A percentile compares a stretch with the other conserved stretches of the same genome.
phyloP scores from a whole-genome alignment of 345 rosid genomes.

The Hypericum androsaemum region DNA sequence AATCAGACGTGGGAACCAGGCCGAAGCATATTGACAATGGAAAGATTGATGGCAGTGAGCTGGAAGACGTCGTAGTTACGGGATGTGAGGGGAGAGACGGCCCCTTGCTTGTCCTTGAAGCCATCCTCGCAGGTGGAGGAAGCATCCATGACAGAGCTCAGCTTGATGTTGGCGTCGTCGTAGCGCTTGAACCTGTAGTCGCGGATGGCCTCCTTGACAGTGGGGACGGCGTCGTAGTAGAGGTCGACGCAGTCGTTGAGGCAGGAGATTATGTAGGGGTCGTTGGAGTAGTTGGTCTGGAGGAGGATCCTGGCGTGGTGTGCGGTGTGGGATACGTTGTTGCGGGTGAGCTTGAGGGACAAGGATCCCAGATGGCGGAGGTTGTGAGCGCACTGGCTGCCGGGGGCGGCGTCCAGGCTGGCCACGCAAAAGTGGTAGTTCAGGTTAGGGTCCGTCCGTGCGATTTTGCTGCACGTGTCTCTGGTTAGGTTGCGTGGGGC shows the following conservation, averaged over 20 bases:
- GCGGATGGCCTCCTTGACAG: conserved; percentile 22
- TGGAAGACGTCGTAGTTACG: conserved; percentile 30
- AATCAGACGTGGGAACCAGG: not conserved
- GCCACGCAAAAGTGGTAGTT: conserved; percentile 34
- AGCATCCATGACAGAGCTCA: conserved; percentile 43
- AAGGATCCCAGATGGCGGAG: conserved; percentile 37
- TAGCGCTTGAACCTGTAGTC: conserved; percentile 30
- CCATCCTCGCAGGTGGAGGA: conserved; percentile 54
- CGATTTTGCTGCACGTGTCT: conserved; percentile 37
- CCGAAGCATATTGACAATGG: conserved; percentile 33
- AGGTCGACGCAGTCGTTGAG: conserved; percentile 43
- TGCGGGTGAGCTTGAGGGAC: conserved; percentile 29
- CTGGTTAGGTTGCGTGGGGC: conserved; percentile 18
- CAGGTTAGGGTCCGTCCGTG: conserved; percentile 28
- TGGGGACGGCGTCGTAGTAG: conserved; percentile 37
- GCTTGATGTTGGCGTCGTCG: conserved; percentile 31
- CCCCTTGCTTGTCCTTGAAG: conserved; percentile 30
- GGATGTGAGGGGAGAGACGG: conserved; percentile 30
- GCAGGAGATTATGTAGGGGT: conserved; percentile 21
- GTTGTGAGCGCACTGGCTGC: conserved; percentile 14
- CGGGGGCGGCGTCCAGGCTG: conserved; percentile 31
- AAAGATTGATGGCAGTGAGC: conserved; percentile 43
- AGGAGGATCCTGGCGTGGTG: conserved; percentile 22
- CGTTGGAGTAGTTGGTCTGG: conserved; percentile 18
- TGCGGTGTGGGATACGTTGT: conserved; percentile 32